A percentile compares a stretch with the other conserved stretches of the same genome.
These are phyloP conservation scores for Xylaria sp. DNA, from an alignment of 2,329 filamentous ascomycete genomes.

Conservation along the genomic window DNA sequence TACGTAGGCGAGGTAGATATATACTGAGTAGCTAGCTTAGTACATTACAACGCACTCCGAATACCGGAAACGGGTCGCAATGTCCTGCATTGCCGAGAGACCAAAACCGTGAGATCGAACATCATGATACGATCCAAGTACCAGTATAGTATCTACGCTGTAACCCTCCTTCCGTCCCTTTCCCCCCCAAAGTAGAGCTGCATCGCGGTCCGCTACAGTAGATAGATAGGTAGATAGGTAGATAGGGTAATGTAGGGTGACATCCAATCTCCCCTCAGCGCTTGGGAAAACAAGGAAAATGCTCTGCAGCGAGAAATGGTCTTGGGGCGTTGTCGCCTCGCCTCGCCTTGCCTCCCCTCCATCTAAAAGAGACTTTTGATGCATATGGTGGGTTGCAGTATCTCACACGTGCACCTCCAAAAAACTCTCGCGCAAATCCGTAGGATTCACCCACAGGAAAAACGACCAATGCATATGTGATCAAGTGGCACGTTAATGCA, in stretches of 20 bases:
- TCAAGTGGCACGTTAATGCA: conserved; percentile 24
- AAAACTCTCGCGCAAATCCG: conserved; percentile 3
- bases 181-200: no score
- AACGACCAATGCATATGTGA: conserved; percentile 36
- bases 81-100: conserved; percentile 10
- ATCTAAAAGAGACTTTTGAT: conserved; percentile 7
- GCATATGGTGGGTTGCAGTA: conserved; percentile 36
- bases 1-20: no score
- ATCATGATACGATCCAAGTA: conserved; percentile 25
- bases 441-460: conserved; percentile 24
- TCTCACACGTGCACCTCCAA: conserved; percentile 34
- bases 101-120: conserved; percentile 2
- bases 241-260: no score
- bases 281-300: conserved; percentile 12
- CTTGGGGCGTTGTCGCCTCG: background rate
- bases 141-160: no score
- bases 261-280: conserved; percentile 22
- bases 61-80: background rate
- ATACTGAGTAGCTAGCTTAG: no score
- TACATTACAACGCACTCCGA: no score
- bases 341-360: background rate
- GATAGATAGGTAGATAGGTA: no score
- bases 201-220: background rate
- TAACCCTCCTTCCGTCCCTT: no score
- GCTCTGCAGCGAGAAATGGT: background rate